Conservation (phyloP, 768 basidiomycete species). For the Amanita thiersii region DNA sequence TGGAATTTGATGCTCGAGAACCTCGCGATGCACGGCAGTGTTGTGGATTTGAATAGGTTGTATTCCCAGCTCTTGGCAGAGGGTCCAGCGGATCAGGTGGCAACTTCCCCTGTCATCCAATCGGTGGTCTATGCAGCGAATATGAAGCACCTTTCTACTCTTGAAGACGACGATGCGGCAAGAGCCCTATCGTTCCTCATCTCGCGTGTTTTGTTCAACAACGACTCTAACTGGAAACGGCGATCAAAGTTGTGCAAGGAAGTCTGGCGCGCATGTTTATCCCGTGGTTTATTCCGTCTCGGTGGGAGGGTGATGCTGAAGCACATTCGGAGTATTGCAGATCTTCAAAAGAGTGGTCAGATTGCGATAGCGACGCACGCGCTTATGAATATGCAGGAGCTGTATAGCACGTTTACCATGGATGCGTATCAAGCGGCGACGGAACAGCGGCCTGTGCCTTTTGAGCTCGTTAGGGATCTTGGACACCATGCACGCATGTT, state of each 20-base stretch:
- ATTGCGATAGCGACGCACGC: too few relatives aligned
- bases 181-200: constrained; percentile 17
- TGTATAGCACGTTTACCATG: too few relatives aligned
- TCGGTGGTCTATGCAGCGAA: constrained; percentile 33
- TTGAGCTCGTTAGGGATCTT: constrained; percentile 22
- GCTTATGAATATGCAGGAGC: too few relatives aligned
- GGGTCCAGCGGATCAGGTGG: constrained; percentile 24
- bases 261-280: too few relatives aligned
- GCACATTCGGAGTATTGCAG: too few relatives aligned
- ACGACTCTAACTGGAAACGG: neutral
- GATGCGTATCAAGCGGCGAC: too few relatives aligned
- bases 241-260: too few relatives aligned
- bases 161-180: neutral
- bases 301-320: too few relatives aligned
- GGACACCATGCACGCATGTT: constrained; percentile 24
- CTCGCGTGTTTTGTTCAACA: neutral
- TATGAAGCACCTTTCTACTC: constrained; percentile 12
- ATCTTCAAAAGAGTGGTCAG: too few relatives aligned
- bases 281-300: too few relatives aligned
- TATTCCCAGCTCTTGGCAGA: constrained; percentile 31
- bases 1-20: constrained; percentile 57
- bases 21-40: constrained; percentile 38
- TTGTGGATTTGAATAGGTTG: constrained; percentile 49
- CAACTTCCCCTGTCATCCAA: constrained; percentile 28
- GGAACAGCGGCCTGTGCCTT: constrained; percentile 17